Percentiles rank a stretch among this genome's conserved stretches.
Evolutionary conservation across 306 rosid genomes (phyloP).

Genomic region (Quercus engelmannii): DNA sequence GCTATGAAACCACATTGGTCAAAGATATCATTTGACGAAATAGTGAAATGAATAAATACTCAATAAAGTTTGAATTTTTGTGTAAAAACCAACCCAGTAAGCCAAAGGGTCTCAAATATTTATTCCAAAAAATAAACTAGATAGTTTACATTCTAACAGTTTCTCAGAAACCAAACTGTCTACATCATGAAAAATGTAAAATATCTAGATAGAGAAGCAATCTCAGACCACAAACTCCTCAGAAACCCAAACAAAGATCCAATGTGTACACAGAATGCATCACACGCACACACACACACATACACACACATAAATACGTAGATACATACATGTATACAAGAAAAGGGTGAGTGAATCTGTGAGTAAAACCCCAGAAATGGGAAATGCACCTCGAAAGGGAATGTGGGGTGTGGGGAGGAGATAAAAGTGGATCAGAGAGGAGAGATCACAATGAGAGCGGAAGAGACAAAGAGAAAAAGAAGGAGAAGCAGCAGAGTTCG

Average conservation of each 20-base stretch:
- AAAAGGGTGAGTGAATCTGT: no score
- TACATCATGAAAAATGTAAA: background rate
- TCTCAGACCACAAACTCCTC: no score
- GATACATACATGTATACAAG: no score
- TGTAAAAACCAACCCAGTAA: background rate
- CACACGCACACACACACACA: background rate
- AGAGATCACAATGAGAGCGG: slow-evolving; percentile 41
- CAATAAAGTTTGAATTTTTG: background rate
- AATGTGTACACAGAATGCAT: background rate
- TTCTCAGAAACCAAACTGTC: slow-evolving; percentile 16
- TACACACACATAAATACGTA: background rate
- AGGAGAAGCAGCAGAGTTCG: slow-evolving; percentile 13
- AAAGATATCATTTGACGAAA: background rate
- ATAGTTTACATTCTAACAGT: slow-evolving; percentile 23
- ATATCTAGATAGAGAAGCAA: background rate
- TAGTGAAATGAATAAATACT: background rate
- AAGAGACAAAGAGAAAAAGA: slow-evolving; percentile 16
- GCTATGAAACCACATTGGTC: background rate
- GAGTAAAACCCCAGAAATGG: background rate
- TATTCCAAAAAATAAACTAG: slow-evolving; percentile 1
- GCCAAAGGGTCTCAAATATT: background rate
- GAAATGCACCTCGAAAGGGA: background rate
- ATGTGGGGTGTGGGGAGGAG: background rate
- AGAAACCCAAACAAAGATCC: no score
- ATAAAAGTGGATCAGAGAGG: slow-evolving; percentile 21